Conservation (phyloP, 2,329 filamentous ascomycete species). For the Ceratocystis alfenasii region DNA sequence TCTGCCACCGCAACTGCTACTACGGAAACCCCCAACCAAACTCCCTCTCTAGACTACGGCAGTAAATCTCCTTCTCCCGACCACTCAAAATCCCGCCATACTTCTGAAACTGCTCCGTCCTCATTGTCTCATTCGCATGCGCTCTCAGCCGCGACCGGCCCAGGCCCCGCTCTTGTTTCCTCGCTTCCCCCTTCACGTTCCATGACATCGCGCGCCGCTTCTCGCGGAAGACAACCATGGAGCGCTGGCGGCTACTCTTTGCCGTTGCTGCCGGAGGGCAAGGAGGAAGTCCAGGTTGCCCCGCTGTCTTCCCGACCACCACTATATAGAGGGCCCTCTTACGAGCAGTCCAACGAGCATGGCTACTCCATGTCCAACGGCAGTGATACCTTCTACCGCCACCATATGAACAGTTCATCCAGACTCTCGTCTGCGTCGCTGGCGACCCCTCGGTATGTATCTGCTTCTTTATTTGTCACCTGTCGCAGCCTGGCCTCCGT, state of each 20-base stretch:
- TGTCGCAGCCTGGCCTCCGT: too few species aligned
- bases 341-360: slow-evolving; percentile 19
- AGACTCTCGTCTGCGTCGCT: slow-evolving; percentile 21
- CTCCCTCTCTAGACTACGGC: slow-evolving; percentile 19
- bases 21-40: slow-evolving; percentile 19
- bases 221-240: slow-evolving; percentile 34
- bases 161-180: slow-evolving; percentile 10
- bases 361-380: slow-evolving; percentile 24
- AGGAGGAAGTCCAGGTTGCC: slow-evolving; percentile 25
- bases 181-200: slow-evolving; percentile 14
- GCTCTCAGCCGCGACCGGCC: slow-evolving; percentile 7
- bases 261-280: slow-evolving; percentile 33
- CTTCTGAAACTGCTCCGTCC: slow-evolving; percentile 18
- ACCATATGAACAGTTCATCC: slow-evolving; percentile 24
- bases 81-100: slow-evolving; percentile 17
- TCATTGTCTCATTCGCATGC: slow-evolving; percentile 3
- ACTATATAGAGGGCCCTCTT: slow-evolving; percentile 22
- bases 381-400: slow-evolving; percentile 25
- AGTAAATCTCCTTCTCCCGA: slow-evolving; percentile 30
- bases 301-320: slow-evolving; percentile 16
- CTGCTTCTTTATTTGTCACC: neutral
- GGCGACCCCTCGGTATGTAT: slow-evolving; percentile 21
- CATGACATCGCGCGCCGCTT: slow-evolving; percentile 26
- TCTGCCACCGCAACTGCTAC: neutral
- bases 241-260: slow-evolving; percentile 40